These are phyloP conservation scores for Cymodocea nodosa DNA, from an alignment of 116 monocot species.

Conservation along the genomic window DNA sequence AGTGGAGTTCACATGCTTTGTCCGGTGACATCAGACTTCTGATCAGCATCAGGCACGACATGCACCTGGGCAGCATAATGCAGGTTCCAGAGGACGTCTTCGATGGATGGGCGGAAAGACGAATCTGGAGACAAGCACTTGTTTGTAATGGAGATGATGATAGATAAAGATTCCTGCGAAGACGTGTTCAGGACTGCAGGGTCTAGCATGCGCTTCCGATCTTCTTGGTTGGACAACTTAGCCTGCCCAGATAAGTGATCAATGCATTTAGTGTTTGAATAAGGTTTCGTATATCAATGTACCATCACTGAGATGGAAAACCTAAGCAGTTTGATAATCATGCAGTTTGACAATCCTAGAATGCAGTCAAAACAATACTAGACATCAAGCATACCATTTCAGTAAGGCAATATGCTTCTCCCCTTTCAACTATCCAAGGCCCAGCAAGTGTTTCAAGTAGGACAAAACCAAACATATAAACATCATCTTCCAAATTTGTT, in stretches of 20 bases:
- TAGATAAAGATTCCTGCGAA: conserved; percentile 65
- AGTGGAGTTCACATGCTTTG: background rate
- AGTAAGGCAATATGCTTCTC: conserved; percentile 27
- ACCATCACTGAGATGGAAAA: too few relatives aligned
- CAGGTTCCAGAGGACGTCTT: conserved; percentile 96
- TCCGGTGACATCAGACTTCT: conserved; percentile 42
- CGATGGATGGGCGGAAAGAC: conserved; percentile 63
- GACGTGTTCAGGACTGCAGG: conserved; percentile 43
- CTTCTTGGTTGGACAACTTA: conserved; percentile 32
- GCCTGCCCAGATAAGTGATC: conserved; percentile 24
- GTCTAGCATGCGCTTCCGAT: conserved; percentile 42
- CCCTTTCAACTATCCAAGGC: conserved; percentile 32
- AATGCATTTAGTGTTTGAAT: background rate
- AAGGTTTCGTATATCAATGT: background rate
- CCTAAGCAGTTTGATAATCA: too few relatives aligned
- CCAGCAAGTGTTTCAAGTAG: conserved; percentile 78
- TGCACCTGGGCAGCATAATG: conserved; percentile 92
- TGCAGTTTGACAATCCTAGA: too few relatives aligned
- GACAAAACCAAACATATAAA: conserved; percentile 74
- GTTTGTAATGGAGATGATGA: conserved; percentile 47
- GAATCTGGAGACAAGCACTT: conserved; percentile 60
- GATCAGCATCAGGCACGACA: conserved; percentile 48
- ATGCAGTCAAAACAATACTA: background rate
- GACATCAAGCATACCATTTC: conserved; percentile 41
- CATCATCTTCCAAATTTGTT: conserved; percentile 55